Evolutionary conservation across 306 rosid species (phyloP).

Genomic region (Prunus fruticosa): DNA sequence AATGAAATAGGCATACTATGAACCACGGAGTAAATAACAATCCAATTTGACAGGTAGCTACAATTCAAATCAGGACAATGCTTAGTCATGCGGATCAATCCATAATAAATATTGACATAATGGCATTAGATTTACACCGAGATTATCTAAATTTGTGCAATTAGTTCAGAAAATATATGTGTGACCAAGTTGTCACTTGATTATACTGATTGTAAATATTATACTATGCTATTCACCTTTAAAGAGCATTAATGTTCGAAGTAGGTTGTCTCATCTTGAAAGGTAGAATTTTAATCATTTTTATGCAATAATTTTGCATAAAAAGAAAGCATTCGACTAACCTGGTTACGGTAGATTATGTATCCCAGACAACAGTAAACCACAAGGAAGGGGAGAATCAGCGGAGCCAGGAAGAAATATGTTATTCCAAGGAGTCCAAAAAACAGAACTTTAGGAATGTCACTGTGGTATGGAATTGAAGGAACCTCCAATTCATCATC

Average conservation of each 20-base stretch:
- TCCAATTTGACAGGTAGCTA: not conserved
- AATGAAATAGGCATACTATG: not conserved
- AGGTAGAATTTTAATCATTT: too few species aligned
- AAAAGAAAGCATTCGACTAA: conserved; percentile 14
- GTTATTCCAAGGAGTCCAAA: conserved; percentile 61
- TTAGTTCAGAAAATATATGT: too few species aligned
- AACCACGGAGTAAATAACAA: not conserved
- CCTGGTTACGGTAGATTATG: conserved; percentile 78
- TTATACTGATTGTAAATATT: too few species aligned
- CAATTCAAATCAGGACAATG: not conserved
- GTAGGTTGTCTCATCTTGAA: too few species aligned
- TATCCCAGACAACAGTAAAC: conserved; percentile 66
- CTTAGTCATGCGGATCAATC: not conserved
- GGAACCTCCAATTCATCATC: conserved; percentile 54
- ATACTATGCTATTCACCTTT: too few species aligned
- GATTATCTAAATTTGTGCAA: not conserved
- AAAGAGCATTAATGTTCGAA: too few species aligned
- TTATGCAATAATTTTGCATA: not conserved
- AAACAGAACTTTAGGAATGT: conserved; percentile 61
- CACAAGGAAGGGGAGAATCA: conserved; percentile 79
- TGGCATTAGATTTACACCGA: not conserved
- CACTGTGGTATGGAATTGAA: conserved; percentile 58
- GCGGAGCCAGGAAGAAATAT: conserved; percentile 68
- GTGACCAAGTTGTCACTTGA: too few species aligned
- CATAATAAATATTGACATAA: not conserved